Conservation (phyloP, 164 flowering plant species). For the Amborella trichopoda region DNA sequence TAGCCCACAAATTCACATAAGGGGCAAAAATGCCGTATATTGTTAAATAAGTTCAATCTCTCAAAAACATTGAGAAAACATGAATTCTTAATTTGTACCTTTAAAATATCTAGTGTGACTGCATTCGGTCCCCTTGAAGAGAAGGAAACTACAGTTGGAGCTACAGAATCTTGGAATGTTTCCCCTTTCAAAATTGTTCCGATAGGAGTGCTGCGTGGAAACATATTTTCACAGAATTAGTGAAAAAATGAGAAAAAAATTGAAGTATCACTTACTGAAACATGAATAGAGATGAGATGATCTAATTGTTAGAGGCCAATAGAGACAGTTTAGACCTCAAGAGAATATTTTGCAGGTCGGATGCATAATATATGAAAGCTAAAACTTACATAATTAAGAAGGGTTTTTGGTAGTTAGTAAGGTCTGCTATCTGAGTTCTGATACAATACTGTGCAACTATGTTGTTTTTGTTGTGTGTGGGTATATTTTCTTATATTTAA, state of each 20-base stretch:
- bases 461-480: too few species aligned
- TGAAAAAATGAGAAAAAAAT: background rate
- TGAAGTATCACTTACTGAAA: background rate
- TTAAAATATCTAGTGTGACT: constrained; percentile 1
- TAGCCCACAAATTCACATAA: background rate
- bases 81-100: constrained; percentile 1
- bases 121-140: constrained; percentile 12
- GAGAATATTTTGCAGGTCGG: too few species aligned
- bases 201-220: background rate
- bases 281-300: background rate
- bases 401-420: too few species aligned
- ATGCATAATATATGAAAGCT: too few species aligned
- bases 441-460: too few species aligned
- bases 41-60: background rate
- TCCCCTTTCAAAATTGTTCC: background rate
- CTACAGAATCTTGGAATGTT: constrained; percentile 1
- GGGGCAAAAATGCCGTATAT: background rate
- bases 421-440: too few species aligned
- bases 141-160: constrained; percentile 12
- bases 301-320: too few species aligned
- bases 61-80: background rate
- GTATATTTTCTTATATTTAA: too few species aligned
- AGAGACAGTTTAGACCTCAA: too few species aligned
- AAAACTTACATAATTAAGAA: too few species aligned
- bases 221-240: background rate